Base-by-base conservation (phyloP, 306 rosid species). In the Glycine latifolia region DNA sequence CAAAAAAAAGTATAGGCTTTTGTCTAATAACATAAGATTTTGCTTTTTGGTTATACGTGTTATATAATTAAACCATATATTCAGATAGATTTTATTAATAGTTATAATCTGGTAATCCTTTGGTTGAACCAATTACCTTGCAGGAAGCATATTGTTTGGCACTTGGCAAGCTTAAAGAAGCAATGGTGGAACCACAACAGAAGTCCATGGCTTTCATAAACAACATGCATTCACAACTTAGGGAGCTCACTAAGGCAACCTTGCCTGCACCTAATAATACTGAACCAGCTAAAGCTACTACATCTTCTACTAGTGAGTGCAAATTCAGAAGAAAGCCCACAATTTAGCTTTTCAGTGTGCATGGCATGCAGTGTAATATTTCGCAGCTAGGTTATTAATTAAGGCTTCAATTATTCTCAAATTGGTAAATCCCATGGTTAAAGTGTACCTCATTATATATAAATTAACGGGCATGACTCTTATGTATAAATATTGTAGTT, bases 101-200 rank as follows among this genome's bases (percentile, higher is more conserved):
- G 46, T 13, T 26, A 48, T 47, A 60, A 72, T 20, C 2, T 63
- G 10, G 11, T 41, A 17, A 44, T 60, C 53, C 52, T 60, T 82
- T 59, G 77, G 52, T 48, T 71, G 3, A 79, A 86, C 63, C 14
- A 20, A 65, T 39, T 39, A 39, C 55, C 9, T 55, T 12, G 33
- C 76, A 92, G 98, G 92, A 94, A 88, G 91, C 92, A 80, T 94
- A 94, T 86, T 94, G 97, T 85, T 33, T 83, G 67, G 90, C 94
- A 62, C 87, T 94, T 10, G 80, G 84, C 10, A 87, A 91, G 90
- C 89, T 94, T 56, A 94, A 91, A 83, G 94, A 87, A 84, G 96
- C 93, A 80, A 88, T 94, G 78, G 96, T 91, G 87, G 96, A 92
- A 78, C 92, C 97, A 69, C 98, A 92, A 54, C 79, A 84, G 5